These are phyloP conservation scores for Orychophragmus violaceus DNA, from an alignment of 345 rosid species.

Conservation along the genomic window DNA sequence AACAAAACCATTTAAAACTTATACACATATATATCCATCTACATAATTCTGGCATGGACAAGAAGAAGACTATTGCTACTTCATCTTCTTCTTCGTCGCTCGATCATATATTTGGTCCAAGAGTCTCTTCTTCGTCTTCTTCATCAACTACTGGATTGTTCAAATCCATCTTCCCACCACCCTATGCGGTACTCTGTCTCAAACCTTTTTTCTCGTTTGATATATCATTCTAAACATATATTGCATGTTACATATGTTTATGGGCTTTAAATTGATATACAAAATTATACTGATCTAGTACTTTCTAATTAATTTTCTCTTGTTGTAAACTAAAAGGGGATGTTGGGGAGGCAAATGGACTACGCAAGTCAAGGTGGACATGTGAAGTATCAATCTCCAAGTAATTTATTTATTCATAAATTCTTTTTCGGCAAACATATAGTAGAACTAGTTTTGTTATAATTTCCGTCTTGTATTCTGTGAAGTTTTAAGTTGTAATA, in stretches of 20 bases:
- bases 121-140: slow-evolving; percentile 22
- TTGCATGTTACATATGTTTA: not conserved
- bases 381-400: slow-evolving; percentile 42
- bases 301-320: not conserved
- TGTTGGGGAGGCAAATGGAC: slow-evolving; percentile 33
- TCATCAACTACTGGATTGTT: slow-evolving; percentile 26
- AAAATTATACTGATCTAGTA: not conserved
- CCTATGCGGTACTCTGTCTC: slow-evolving; percentile 21
- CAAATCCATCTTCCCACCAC: slow-evolving; percentile 33
- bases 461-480: too few relatives aligned
- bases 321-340: slow-evolving; percentile 23
- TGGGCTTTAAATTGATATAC: not conserved
- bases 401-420: slow-evolving; percentile 24
- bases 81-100: slow-evolving; percentile 12
- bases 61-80: slow-evolving; percentile 16
- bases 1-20: not conserved
- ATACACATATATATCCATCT: slow-evolving; percentile 1
- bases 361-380: slow-evolving; percentile 37
- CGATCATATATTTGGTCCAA: slow-evolving; percentile 33
- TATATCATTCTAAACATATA: slow-evolving; percentile 2
- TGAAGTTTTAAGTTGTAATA: too few relatives aligned
- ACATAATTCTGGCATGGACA: slow-evolving; percentile 23
- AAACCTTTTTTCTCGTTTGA: not conserved
- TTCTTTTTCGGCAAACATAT: slow-evolving; percentile 3
- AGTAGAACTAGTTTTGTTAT: not conserved